Conservation (phyloP, 257 asterid genomes). For the Solanum infundibuliforme region DNA sequence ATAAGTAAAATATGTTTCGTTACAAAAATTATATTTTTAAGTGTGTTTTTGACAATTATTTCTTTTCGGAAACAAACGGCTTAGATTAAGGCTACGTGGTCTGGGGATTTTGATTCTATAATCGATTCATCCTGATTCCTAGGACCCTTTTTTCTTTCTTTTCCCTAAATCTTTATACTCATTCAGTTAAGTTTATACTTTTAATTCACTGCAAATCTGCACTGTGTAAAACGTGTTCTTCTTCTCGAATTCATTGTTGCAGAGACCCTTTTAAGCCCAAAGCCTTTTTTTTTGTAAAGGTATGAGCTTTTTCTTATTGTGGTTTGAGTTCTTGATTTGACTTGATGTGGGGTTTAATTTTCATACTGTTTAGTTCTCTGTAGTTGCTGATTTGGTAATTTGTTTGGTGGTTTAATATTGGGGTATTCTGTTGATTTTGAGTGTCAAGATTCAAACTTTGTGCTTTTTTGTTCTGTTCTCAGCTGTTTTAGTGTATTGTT, state of each 20-base stretch:
- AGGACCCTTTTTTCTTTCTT: neutral
- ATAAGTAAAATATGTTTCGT: too few species aligned
- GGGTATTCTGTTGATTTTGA: neutral
- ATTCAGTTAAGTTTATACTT: neutral
- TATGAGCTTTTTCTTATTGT: neutral
- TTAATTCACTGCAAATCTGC: neutral
- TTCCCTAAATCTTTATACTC: neutral
- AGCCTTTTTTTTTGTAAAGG: neutral
- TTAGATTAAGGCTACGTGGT: neutral
- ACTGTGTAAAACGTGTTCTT: neutral
- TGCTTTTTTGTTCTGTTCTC: neutral
- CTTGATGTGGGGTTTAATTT: neutral
- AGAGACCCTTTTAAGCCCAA: neutral
- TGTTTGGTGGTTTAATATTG: neutral
- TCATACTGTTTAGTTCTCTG: neutral
- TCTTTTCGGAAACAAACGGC: neutral
- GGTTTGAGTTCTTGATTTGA: neutral
- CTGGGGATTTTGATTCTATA: neutral
- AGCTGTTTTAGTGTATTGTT: neutral
- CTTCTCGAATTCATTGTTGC: neutral
- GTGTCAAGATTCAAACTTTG: neutral
- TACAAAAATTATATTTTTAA: too few species aligned
- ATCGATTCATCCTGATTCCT: neutral
- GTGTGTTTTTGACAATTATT: accelerated
- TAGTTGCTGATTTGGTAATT: neutral